Percentiles rank a stretch among this genome's conserved stretches.
These are phyloP conservation scores for Eucalyptus globulus DNA, from an alignment of 345 rosid genomes.

Conservation along the genomic window DNA sequence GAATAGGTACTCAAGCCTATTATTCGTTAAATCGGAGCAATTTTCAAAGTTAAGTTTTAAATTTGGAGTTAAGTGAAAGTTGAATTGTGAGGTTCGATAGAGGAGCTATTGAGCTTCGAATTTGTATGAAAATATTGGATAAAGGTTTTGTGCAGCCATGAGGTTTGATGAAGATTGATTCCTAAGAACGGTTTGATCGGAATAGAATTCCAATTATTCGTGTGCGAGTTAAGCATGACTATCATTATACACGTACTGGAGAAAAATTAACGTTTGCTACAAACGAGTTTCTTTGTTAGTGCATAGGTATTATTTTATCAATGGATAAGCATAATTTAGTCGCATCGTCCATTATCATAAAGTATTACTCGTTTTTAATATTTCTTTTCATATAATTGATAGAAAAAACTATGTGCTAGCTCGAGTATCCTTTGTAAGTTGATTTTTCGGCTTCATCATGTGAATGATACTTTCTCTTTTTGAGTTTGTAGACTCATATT, in stretches of 20 bases:
- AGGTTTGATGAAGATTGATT: not conserved
- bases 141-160: not conserved
- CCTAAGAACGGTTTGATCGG: not conserved
- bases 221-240: accelerated
- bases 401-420: too few species aligned
- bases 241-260: too few species aligned
- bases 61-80: not conserved
- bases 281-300: not conserved
- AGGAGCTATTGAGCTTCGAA: not conserved
- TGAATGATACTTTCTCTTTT: too few species aligned
- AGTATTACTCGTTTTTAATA: too few species aligned
- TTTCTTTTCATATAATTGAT: too few species aligned
- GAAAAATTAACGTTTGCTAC: not conserved
- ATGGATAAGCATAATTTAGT: too few species aligned
- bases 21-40: not conserved
- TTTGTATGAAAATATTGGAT: not conserved
- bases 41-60: too few species aligned
- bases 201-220: accelerated
- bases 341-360: accelerated
- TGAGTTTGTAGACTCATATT: too few species aligned
- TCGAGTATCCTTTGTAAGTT: too few species aligned
- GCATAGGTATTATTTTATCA: too few species aligned
- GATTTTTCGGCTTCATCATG: accelerated
- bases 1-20: not conserved
- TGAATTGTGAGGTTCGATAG: not conserved